Percentiles rank a stretch among this genome's conserved stretches.
Conservation (phyloP, 1,284 basidiomycete species). For the Cutaneotrichosporon sp. region DNA sequence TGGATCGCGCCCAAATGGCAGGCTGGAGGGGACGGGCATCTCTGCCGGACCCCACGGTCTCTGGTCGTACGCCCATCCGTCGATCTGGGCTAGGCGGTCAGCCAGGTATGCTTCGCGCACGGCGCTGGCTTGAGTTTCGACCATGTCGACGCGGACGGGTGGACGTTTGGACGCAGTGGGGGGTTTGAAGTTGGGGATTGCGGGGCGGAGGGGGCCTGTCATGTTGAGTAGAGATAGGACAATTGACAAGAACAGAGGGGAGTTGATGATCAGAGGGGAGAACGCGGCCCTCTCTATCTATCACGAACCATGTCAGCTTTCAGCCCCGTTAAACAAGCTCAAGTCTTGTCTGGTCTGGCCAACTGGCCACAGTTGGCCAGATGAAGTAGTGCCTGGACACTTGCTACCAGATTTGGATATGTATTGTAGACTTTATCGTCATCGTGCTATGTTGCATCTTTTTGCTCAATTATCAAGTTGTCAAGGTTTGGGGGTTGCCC, state of each 20-base stretch:
- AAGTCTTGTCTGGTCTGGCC: neutral
- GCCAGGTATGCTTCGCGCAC: constrained; percentile 6
- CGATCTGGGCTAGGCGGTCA: constrained; percentile 7
- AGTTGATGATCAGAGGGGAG: too few relatives aligned
- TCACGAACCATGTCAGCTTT: neutral
- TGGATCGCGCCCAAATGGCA: constrained; percentile 1
- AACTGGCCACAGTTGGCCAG: too few relatives aligned
- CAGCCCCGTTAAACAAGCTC: neutral
- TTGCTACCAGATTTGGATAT: neutral
- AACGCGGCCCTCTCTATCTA: too few relatives aligned
- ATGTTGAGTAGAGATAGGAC: too few relatives aligned
- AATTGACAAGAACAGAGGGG: too few relatives aligned
- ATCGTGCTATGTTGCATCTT: neutral
- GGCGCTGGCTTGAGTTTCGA: neutral
- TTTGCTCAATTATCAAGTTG: neutral
- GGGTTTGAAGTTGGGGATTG: neutral
- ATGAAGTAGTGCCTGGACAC: neutral
- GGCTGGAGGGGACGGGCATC: constrained; percentile 6
- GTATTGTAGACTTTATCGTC: neutral
- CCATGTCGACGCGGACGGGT: constrained; percentile 1
- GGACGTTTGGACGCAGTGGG: neutral
- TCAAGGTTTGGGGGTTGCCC: neutral
- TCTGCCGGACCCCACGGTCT: constrained; percentile 4
- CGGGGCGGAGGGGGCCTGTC: neutral
- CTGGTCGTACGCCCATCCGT: constrained; percentile 3